These are phyloP conservation scores for Picochlorum costavermella DNA, from an alignment of 139 green algal genomes.

Conservation along the genomic window DNA sequence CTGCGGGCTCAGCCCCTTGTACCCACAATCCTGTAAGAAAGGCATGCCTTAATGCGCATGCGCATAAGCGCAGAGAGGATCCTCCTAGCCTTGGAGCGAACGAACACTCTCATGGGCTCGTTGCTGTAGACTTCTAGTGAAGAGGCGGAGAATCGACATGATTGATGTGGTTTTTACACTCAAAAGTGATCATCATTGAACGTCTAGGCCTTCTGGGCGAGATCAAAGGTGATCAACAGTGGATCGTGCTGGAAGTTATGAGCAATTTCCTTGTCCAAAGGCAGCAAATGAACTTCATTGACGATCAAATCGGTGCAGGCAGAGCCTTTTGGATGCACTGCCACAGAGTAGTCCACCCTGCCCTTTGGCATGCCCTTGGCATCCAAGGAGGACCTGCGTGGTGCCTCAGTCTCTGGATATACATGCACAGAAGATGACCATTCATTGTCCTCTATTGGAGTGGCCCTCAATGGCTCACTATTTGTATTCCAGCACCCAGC, in stretches of 20 bases:
- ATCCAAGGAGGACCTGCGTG: conserved; percentile 1
- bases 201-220: neutral
- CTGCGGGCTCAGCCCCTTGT: too few relatives aligned
- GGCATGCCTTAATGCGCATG: too few relatives aligned
- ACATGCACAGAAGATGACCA: conserved; percentile 9
- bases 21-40: too few relatives aligned
- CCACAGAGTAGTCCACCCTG: conserved; percentile 7
- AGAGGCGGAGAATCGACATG: too few relatives aligned
- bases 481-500: conserved; percentile 10
- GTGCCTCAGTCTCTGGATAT: neutral
- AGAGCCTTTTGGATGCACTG: conserved; percentile 2
- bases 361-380: conserved; percentile 2
- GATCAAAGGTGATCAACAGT: neutral
- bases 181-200: too few relatives aligned
- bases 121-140: too few relatives aligned
- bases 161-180: too few relatives aligned
- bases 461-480: conserved; percentile 1
- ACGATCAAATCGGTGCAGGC: conserved; percentile 6
- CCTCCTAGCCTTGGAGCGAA: too few relatives aligned
- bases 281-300: neutral
- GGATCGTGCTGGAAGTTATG: conserved; percentile 7
- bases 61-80: too few relatives aligned
- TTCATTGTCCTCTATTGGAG: neutral
- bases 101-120: too few relatives aligned
- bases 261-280: conserved; percentile 1